Conservation (phyloP, 768 basidiomycete genomes). For the Leccinum barrowsii region DNA sequence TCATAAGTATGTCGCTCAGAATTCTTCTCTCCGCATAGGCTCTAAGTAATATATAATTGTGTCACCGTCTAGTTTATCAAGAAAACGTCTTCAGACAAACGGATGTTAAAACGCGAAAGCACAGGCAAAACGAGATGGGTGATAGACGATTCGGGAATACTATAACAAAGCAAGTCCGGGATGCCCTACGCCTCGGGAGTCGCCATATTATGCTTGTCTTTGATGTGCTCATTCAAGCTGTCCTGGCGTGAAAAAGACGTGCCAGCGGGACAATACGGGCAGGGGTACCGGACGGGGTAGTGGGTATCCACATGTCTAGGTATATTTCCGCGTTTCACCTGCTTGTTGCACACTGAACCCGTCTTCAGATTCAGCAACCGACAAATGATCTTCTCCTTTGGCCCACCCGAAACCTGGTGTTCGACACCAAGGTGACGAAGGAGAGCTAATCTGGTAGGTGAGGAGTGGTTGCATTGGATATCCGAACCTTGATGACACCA, state of each 20-base stretch:
- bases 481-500: constrained; percentile 10
- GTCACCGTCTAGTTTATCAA: not conserved
- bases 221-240: constrained; percentile 13
- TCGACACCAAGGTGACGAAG: constrained; percentile 13
- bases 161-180: not conserved
- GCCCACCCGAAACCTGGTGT: constrained; percentile 7
- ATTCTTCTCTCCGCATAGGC: not conserved
- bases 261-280: constrained; percentile 7
- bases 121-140: not conserved
- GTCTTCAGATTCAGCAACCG: constrained; percentile 3
- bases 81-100: not conserved
- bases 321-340: constrained; percentile 11
- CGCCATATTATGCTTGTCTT: not conserved
- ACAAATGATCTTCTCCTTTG: constrained; percentile 3
- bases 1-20: not conserved
- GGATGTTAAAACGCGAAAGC: not conserved
- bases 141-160: not conserved
- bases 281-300: constrained; percentile 13
- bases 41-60: not conserved
- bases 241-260: constrained; percentile 25
- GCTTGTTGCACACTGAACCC: not conserved
- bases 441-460: constrained; percentile 1
- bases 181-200: not conserved
- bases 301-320: constrained; percentile 20
- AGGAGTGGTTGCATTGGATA: not conserved